Conservation (phyloP, 495 filamentous ascomycete genomes). For the Ramalina peruviana region DNA sequence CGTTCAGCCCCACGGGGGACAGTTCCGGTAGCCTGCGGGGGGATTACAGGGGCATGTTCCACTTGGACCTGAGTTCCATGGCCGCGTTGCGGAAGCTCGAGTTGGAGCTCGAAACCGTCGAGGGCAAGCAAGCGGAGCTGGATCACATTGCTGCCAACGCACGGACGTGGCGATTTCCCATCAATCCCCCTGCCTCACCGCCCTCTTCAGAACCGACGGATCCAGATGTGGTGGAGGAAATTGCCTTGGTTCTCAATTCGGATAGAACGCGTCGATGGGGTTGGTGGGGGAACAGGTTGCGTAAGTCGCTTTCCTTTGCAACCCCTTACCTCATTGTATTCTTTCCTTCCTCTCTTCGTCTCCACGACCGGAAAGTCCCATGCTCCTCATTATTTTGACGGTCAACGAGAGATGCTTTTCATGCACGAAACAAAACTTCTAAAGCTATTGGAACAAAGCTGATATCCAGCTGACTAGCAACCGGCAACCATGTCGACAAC, state of each 20-base stretch:
- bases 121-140: conserved; percentile 12
- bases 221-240: background rate
- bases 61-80: background rate
- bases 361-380: too few species aligned
- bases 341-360: too few species aligned
- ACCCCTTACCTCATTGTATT: too few species aligned
- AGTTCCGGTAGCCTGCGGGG: background rate
- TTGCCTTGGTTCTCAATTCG: conserved; percentile 5
- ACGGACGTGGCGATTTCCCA: conserved; percentile 7
- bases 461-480: background rate
- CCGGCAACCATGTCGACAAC: background rate
- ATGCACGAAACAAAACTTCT: too few species aligned
- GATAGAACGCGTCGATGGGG: conserved; percentile 1
- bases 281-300: conserved; percentile 6
- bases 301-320: background rate
- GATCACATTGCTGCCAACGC: conserved; percentile 10
- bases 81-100: conserved; percentile 4
- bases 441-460: background rate
- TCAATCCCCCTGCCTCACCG: background rate
- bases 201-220: too few species aligned
- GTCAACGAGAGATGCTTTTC: too few species aligned
- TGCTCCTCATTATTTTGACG: too few species aligned
- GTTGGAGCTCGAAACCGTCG: conserved; percentile 20
- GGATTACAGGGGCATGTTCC: background rate
- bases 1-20: conserved; percentile 6